Evolutionary conservation across 2,329 filamentous ascomycete species (phyloP).

Genomic region (Aspergillus cejpii): DNA sequence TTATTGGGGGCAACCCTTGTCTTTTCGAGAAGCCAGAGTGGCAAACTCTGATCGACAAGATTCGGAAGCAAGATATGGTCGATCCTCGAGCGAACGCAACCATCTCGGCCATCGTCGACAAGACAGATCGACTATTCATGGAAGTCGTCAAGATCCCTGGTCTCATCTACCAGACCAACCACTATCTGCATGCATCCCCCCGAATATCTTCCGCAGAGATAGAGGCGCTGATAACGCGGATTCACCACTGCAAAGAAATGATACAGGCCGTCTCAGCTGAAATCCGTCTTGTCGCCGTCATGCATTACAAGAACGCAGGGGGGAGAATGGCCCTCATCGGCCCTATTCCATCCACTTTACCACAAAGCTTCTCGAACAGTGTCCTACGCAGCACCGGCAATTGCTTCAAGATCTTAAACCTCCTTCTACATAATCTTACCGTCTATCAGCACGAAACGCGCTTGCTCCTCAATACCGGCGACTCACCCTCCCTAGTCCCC

Average conservation of each 20-base stretch:
- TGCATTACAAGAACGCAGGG: slow-evolving; percentile 5
- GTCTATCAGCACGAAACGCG: background rate
- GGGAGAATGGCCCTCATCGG: slow-evolving; percentile 15
- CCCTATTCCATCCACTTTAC: slow-evolving; percentile 19
- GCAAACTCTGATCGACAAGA: slow-evolving; percentile 23
- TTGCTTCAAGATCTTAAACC: slow-evolving; percentile 13
- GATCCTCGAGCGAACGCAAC: slow-evolving; percentile 15
- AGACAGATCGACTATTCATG: slow-evolving; percentile 22
- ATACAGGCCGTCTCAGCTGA: slow-evolving; percentile 3
- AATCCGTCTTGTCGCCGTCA: slow-evolving; percentile 13
- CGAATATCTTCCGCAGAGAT: background rate
- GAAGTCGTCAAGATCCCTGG: slow-evolving; percentile 22
- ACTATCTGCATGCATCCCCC: slow-evolving; percentile 5
- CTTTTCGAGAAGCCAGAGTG: slow-evolving; percentile 29
- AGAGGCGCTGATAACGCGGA: background rate
- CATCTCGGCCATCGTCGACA: slow-evolving; percentile 20
- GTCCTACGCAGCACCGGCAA: slow-evolving; percentile 16
- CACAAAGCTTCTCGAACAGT: slow-evolving; percentile 19
- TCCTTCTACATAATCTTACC: slow-evolving; percentile 13
- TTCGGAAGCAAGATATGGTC: slow-evolving; percentile 24
- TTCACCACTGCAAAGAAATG: background rate
- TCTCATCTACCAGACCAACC: slow-evolving; percentile 12
- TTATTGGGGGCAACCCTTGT: slow-evolving; percentile 25
- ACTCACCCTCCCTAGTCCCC: background rate
- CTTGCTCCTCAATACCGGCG: background rate